Evolutionary conservation across 2,329 filamentous ascomycete genomes (phyloP).

Genomic region (Domatiomyces catenatus): DNA sequence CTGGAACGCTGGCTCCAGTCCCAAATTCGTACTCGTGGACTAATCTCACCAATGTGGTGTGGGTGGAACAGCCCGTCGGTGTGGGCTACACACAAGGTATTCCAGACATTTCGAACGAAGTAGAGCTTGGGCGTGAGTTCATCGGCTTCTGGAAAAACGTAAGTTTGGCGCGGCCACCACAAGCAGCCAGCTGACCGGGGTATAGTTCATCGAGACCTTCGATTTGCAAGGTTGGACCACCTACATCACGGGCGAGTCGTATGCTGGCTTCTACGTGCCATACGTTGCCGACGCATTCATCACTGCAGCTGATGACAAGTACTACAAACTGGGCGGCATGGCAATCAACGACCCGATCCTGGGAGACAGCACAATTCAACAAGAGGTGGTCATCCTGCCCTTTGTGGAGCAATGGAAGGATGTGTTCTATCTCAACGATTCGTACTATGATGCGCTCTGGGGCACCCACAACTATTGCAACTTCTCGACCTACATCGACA

Average conservation of each 20-base stretch:
- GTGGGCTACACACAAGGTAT: conserved; percentile 43
- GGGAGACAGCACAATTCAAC: conserved; percentile 26
- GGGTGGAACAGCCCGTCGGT: conserved; percentile 28
- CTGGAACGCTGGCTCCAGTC: conserved; percentile 51
- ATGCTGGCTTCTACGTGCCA: conserved; percentile 50
- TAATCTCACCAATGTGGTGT: conserved; percentile 21
- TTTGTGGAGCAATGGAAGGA: conserved; percentile 11
- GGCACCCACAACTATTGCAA: conserved; percentile 29
- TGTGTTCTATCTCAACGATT: conserved; percentile 12
- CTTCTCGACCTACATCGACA: conserved; percentile 31
- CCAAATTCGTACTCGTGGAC: conserved; percentile 18
- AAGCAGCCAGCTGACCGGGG: background rate
- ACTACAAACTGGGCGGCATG: conserved; percentile 53
- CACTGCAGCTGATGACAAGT: conserved; percentile 46
- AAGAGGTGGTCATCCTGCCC: conserved; percentile 20
- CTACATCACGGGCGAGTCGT: conserved; percentile 52
- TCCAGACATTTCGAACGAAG: conserved; percentile 32
- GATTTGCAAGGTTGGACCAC: conserved; percentile 50
- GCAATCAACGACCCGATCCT: conserved; percentile 35
- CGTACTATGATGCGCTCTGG: conserved; percentile 23
- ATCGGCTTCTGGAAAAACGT: conserved; percentile 60
- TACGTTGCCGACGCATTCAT: conserved; percentile 61
- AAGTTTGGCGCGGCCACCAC: background rate
- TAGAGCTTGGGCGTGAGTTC: conserved; percentile 37
- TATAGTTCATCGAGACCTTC: conserved; percentile 49